Evolutionary conservation across 108 stramenopile species (phyloP).

Genomic region (Fistulifera pelliculosa): DNA sequence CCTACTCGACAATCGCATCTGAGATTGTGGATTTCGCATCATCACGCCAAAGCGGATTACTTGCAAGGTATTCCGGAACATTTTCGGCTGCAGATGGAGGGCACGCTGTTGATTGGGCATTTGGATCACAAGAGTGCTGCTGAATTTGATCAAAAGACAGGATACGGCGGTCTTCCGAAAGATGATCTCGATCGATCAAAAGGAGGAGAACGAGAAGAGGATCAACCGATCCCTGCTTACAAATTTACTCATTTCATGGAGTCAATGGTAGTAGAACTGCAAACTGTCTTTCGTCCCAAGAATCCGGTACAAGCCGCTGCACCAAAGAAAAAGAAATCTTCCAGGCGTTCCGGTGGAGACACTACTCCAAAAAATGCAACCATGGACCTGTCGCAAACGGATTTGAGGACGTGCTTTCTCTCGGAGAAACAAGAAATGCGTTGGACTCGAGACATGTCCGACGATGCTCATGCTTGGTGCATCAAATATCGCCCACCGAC

Average conservation of each 20-base stretch:
- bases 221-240: conserved; percentile 28
- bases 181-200: conserved; percentile 18
- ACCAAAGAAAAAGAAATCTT: conserved; percentile 8
- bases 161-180: conserved; percentile 4
- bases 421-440: conserved; percentile 19
- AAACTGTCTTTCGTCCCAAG: conserved; percentile 31
- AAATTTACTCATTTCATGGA: conserved; percentile 76
- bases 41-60: background rate
- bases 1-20: conserved; percentile 48
- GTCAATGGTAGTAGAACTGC: conserved; percentile 48
- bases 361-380: background rate
- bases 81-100: conserved; percentile 65
- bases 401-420: conserved; percentile 13
- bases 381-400: conserved; percentile 3
- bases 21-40: conserved; percentile 62
- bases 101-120: conserved; percentile 56
- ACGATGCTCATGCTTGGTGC: conserved; percentile 57
- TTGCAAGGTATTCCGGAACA: conserved; percentile 9
- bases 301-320: conserved; percentile 2
- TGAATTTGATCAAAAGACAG: conserved; percentile 29
- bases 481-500: conserved; percentile 28
- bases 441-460: conserved; percentile 24
- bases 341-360: background rate
- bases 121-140: conserved; percentile 61
- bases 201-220: conserved; percentile 42